These are phyloP conservation scores for Zasmidium cellare DNA, from an alignment of 2,329 filamentous ascomycete genomes.

Conservation along the genomic window DNA sequence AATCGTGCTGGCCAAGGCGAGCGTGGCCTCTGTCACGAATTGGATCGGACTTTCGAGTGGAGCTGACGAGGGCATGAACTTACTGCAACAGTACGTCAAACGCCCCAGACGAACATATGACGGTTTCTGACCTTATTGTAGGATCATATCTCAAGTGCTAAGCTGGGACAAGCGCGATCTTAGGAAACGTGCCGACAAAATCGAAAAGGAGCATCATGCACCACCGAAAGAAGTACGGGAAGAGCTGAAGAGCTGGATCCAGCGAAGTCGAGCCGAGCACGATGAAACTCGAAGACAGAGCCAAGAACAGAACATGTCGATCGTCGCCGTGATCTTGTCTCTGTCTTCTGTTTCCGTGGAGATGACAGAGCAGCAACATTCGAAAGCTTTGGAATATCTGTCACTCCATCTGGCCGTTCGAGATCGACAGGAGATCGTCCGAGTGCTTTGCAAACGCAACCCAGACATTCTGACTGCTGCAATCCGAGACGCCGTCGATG, in stretches of 20 bases:
- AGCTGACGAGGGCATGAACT: conserved; percentile 76
- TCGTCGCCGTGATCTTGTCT: conserved; percentile 65
- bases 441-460: conserved; percentile 64
- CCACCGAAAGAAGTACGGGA: conserved; percentile 63
- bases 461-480: conserved; percentile 73
- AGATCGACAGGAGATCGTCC: conserved; percentile 71
- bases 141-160: conserved; percentile 72
- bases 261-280: conserved; percentile 56
- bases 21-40: conserved; percentile 71
- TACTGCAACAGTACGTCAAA: conserved; percentile 64
- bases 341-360: conserved; percentile 48
- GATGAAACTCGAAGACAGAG: conserved; percentile 61
- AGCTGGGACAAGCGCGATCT: conserved; percentile 73
- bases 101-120: not conserved
- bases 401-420: conserved; percentile 68
- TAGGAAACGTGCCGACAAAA: conserved; percentile 62
- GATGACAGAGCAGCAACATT: conserved; percentile 62
- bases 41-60: conserved; percentile 73
- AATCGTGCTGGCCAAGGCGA: conserved; percentile 74
- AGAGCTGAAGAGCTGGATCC: conserved; percentile 60
- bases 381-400: conserved; percentile 67
- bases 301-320: conserved; percentile 56
- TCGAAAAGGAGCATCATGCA: conserved; percentile 62
- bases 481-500: conserved; percentile 63
- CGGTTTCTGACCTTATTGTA: conserved; percentile 33